Base-by-base conservation (phyloP, 2,329 filamentous ascomycete species). In the Aspergillus sclerotialis region DNA sequence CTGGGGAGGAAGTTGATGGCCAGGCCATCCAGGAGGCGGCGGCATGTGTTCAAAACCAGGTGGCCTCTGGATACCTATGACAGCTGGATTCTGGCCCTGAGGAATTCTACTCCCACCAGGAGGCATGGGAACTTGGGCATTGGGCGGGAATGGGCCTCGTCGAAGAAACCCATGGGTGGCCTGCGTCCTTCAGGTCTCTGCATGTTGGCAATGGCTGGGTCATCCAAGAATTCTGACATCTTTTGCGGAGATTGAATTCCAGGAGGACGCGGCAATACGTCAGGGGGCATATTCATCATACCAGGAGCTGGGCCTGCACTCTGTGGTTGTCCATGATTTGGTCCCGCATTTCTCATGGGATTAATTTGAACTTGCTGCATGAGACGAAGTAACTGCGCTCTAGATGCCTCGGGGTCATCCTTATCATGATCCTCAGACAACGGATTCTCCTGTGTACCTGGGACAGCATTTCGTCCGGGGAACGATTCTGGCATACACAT, bases 341-440 rank as follows among this genome's bases (percentile, higher is more conserved):
- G 45, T 32, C 48, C 38, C 37, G 43, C 38, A 16, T 45, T 44
- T 16, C 36, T 30, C 39, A 42, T 35, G 33, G 58, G 40, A 25
- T 50, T 56, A 19, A 64, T 49, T 28, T 56, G 58, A 11, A 70
- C 65, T 50, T 75, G 70, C 46, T 82, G 77, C 84, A 94, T 92
- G 18, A 94, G 71, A 41, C 80, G 84, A 61, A 94, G 84, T 31
- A 94, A 67, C 55, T 92, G 89, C 44, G 93, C 84, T n/a, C 82
- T 77, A 48, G 90, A 84, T 48, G 71, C 76, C 55, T 42, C 52
- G 43, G 56, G 61, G 50, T 65, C 36, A 41, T 66, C 52, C 56
- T 61, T 56, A 37, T 60, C 42, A 59, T 56, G 19, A 61, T 48
- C 45, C 19, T 55, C 48, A 5, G 45, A 36, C 18, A 59, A 39